These are phyloP conservation scores for Cymbopogon flexuosus DNA, from an alignment of 202 grass and related monocot genomes.

Conservation along the genomic window DNA sequence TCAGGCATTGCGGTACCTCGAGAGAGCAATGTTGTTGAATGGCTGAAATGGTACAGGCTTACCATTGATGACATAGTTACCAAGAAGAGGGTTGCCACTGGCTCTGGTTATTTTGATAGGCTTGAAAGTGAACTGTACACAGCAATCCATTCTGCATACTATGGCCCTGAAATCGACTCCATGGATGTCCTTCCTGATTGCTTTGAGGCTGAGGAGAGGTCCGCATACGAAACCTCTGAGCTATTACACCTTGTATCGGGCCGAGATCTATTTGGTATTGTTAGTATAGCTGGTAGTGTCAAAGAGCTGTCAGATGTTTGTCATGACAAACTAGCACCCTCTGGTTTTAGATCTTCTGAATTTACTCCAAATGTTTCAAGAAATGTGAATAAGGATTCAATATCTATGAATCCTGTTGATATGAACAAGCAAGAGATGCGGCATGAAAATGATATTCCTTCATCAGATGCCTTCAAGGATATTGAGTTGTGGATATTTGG, in stretches of 20 bases:
- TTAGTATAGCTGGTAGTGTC: slow-evolving; percentile 45
- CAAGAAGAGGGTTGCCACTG: slow-evolving; percentile 58
- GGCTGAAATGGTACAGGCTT: slow-evolving; percentile 89
- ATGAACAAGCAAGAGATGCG: slow-evolving; percentile 27
- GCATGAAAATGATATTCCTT: slow-evolving; percentile 1
- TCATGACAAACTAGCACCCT: slow-evolving; percentile 37
- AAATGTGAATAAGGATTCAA: slow-evolving; percentile 19
- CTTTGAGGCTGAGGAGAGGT: slow-evolving; percentile 94
- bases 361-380: slow-evolving; percentile 22
- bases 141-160: slow-evolving; percentile 78
- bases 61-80: slow-evolving; percentile 72
- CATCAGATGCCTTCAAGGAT: slow-evolving; percentile 65
- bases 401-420: slow-evolving; percentile 11
- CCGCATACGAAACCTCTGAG: slow-evolving; percentile 66
- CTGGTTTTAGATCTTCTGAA: slow-evolving; percentile 8
- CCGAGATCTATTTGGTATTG: slow-evolving; percentile 78
- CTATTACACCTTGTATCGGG: slow-evolving; percentile 89
- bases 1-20: slow-evolving; percentile 47
- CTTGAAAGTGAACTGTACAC: slow-evolving; percentile 84
- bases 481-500: slow-evolving; percentile 74
- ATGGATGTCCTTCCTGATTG: slow-evolving; percentile 83
- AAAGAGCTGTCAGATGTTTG: slow-evolving; percentile 46
- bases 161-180: slow-evolving; percentile 60
- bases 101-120: slow-evolving; percentile 69
- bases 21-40: slow-evolving; percentile 83